Percentiles rank a stretch among this genome's conserved stretches.
phyloP scores from a whole-genome alignment of 257 asterid species.

The Solanum bukasovii region DNA sequence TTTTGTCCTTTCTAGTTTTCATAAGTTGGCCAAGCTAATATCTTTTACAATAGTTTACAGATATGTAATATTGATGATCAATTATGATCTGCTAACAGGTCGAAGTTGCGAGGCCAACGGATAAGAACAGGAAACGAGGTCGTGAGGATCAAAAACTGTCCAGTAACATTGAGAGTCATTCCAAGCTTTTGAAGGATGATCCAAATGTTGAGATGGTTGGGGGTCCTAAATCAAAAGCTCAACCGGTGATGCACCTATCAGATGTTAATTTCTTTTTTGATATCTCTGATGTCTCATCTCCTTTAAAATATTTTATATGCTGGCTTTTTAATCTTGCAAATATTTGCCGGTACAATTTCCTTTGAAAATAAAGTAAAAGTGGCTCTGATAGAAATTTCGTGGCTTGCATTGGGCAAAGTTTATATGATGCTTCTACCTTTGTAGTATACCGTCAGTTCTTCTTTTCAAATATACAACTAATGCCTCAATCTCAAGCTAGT shows the following conservation, averaged over 20 bases:
- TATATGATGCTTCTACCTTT: not conserved
- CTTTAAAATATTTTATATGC: not conserved
- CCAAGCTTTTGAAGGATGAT: slow-evolving; percentile 31
- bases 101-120: slow-evolving; percentile 84
- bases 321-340: not conserved
- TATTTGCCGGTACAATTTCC: not conserved
- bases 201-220: slow-evolving; percentile 11
- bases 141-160: slow-evolving; percentile 53
- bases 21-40: not conserved
- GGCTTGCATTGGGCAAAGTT: not conserved
- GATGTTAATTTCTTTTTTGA: not conserved
- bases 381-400: not conserved
- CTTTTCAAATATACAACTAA: not conserved
- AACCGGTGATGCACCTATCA: slow-evolving; percentile 23
- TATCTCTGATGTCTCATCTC: not conserved
- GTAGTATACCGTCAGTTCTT: not conserved
- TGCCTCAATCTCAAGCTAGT: not conserved
- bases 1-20: not conserved
- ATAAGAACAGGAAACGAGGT: slow-evolving; percentile 58
- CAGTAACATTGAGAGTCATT: slow-evolving; percentile 23
- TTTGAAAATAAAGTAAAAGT: not conserved
- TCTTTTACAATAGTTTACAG: not conserved
- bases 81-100: slow-evolving; percentile 40
- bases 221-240: slow-evolving; percentile 19
- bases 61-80: not conserved